phyloP scores from a whole-genome alignment of 2,329 filamentous ascomycete genomes.

The Aspergillus unguis region DNA sequence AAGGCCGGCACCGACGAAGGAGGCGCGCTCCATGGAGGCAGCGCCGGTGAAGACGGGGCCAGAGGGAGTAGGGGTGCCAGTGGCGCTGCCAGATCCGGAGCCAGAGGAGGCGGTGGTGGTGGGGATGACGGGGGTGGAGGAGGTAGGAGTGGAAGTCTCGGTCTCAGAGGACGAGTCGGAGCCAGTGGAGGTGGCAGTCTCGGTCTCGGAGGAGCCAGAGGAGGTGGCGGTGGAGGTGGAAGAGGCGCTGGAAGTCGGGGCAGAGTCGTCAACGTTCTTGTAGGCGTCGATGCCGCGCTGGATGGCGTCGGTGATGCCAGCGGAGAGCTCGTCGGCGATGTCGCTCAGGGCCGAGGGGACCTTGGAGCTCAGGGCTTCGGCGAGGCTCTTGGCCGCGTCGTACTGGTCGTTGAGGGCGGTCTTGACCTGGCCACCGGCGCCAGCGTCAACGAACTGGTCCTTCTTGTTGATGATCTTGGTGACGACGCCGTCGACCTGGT shows the following conservation, averaged over 20 bases:
- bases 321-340: constrained; percentile 25
- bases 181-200: constrained; percentile 1
- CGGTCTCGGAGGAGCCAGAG: not conserved
- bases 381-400: constrained; percentile 24
- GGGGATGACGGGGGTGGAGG: constrained; percentile 3
- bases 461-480: constrained; percentile 28
- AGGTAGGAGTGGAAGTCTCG: constrained; percentile 5
- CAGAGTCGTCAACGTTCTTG: constrained; percentile 14
- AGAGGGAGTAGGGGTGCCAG: not conserved
- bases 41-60: constrained; percentile 13
- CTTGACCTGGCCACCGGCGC: constrained; percentile 21
- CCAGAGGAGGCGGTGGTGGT: constrained; percentile 10
- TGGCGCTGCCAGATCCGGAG: constrained; percentile 3
- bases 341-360: constrained; percentile 24
- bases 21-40: constrained; percentile 13
- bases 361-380: constrained; percentile 30
- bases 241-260: constrained; percentile 6
- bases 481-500: constrained; percentile 24
- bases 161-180: constrained; percentile 9
- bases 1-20: constrained; percentile 10
- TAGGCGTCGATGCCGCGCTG: constrained; percentile 31
- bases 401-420: constrained; percentile 26
- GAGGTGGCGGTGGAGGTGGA: constrained; percentile 6
- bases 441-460: constrained; percentile 23
- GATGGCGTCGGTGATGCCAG: constrained; percentile 31